Percentiles rank a stretch among this genome's conserved stretches.
These are phyloP conservation scores for Schizonepeta tenuifolia DNA, from an alignment of 257 asterid genomes.

Conservation along the genomic window DNA sequence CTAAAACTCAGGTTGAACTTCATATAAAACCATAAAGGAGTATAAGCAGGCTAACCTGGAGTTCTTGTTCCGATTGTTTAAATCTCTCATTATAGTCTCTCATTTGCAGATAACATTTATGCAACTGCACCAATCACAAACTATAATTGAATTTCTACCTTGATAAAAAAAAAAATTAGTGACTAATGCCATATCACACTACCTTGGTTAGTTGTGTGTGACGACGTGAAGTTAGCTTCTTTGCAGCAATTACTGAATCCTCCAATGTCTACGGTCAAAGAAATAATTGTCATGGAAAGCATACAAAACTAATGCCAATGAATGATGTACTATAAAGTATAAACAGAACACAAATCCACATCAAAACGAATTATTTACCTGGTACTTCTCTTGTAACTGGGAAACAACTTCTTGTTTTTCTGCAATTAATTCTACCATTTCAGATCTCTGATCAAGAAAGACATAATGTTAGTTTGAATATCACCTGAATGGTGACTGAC, in stretches of 20 bases:
- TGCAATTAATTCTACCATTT: conserved; percentile 56
- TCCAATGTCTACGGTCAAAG: conserved; percentile 62
- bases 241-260: conserved; percentile 63
- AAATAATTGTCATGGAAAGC: conserved; percentile 27
- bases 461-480: conserved; percentile 12
- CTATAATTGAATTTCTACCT: conserved; percentile 16
- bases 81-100: conserved; percentile 64
- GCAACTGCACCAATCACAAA: conserved; percentile 57
- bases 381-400: conserved; percentile 60
- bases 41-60: conserved; percentile 57
- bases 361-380: conserved; percentile 48
- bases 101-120: conserved; percentile 63
- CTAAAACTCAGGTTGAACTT: conserved; percentile 1
- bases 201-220: conserved; percentile 72
- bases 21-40: conserved; percentile 1
- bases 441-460: conserved; percentile 56
- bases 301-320: conserved; percentile 13
- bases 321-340: conserved; percentile 17
- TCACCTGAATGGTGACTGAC: conserved; percentile 6
- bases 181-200: conserved; percentile 22
- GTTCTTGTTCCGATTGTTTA: conserved; percentile 70
- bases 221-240: conserved; percentile 58
- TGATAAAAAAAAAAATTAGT: conserved; percentile 10
- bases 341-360: conserved; percentile 5
- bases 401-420: conserved; percentile 54